Conservation (phyloP, 257 asterid genomes). For the Salvia rosmarinus region DNA sequence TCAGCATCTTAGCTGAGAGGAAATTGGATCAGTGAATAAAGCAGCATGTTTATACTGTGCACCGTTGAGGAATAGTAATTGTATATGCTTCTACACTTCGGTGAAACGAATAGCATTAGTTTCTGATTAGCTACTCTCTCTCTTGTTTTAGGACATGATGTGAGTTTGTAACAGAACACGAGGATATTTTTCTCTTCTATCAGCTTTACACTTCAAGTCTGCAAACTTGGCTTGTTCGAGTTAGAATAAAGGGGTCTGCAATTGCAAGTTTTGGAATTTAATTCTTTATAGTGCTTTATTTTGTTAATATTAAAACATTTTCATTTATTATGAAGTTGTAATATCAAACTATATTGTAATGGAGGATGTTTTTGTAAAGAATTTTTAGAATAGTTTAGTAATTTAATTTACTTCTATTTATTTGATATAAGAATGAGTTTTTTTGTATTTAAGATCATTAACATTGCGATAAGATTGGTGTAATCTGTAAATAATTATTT, state of each 20-base stretch:
- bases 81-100: slow-evolving; percentile 24
- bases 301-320: too few relatives aligned
- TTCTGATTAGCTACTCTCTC: background rate
- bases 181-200: background rate
- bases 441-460: too few relatives aligned
- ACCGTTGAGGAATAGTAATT: slow-evolving; percentile 13
- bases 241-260: background rate
- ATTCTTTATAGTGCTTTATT: background rate
- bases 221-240: background rate
- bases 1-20: background rate
- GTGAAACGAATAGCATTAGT: slow-evolving; percentile 19
- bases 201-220: background rate
- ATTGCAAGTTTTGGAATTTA: background rate
- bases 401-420: too few relatives aligned
- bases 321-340: too few relatives aligned
- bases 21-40: slow-evolving; percentile 16
- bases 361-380: too few relatives aligned
- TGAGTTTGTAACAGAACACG: background rate
- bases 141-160: background rate
- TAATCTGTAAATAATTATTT: too few relatives aligned
- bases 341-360: too few relatives aligned
- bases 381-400: too few relatives aligned
- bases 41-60: slow-evolving; percentile 4
- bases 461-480: too few relatives aligned
- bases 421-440: too few relatives aligned